These are phyloP conservation scores for Arachis monticola DNA, from an alignment of 331 rosid species.

Conservation along the genomic window DNA sequence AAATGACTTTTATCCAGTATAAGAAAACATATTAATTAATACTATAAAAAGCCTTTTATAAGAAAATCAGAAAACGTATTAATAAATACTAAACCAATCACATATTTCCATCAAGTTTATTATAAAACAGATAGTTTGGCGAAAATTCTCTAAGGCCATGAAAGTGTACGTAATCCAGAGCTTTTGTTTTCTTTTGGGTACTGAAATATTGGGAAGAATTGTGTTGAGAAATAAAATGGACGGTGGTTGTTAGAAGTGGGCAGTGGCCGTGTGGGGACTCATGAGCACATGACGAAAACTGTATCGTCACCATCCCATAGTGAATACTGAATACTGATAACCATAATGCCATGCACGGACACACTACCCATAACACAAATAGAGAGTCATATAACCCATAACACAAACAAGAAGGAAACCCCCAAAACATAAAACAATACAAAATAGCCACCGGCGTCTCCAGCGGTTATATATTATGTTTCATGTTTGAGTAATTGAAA, in stretches of 20 bases:
- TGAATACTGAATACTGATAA: too few species aligned
- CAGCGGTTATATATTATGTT: not conserved
- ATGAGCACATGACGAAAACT: slow-evolving; percentile 37
- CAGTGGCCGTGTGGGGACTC: slow-evolving; percentile 23
- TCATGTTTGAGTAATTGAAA: slow-evolving; percentile 46
- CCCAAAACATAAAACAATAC: not conserved
- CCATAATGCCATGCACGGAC: slow-evolving; percentile 34
- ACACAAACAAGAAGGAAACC: not conserved
- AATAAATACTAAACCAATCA: too few species aligned
- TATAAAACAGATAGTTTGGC: too few species aligned
- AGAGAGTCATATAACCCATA: slow-evolving; percentile 2
- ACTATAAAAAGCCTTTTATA: too few species aligned
- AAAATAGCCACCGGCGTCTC: not conserved
- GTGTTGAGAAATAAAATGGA: not conserved
- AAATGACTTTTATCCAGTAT: too few species aligned
- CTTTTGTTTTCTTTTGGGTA: too few species aligned
- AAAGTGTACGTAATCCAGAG: too few species aligned
- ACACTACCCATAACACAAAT: not conserved
- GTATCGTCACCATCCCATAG: slow-evolving; percentile 28
- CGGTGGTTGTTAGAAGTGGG: slow-evolving; percentile 16
- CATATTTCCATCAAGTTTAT: too few species aligned
- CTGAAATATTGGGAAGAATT: not conserved
- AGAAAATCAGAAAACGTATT: too few species aligned
- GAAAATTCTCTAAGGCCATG: too few species aligned
- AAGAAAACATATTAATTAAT: too few species aligned